A percentile compares a stretch with the other conserved stretches of the same genome.
Evolutionary conservation across 169 alveolate species (phyloP).

Genomic region (Eimeria sp.): DNA sequence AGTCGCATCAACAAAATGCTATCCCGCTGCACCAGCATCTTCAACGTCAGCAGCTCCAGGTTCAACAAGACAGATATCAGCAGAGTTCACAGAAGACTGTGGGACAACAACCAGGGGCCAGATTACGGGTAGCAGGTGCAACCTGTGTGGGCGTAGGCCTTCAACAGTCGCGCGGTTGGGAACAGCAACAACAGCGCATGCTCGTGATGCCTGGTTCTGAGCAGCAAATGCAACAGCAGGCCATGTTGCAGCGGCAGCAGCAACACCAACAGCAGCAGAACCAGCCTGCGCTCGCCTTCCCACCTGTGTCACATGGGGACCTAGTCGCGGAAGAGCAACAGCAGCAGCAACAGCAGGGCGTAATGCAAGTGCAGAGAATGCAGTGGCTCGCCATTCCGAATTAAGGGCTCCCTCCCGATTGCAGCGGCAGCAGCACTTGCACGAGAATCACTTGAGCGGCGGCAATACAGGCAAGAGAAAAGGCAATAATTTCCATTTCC

Average conservation of each 20-base stretch:
- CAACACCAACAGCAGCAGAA: constrained; percentile 36
- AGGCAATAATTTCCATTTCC: not conserved
- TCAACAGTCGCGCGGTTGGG: constrained; percentile 33
- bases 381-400: constrained; percentile 61
- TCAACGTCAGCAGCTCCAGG: constrained; percentile 28
- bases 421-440: not conserved
- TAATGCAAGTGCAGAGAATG: constrained; percentile 50
- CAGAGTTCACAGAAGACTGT: constrained; percentile 36
- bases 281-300: constrained; percentile 37
- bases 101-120: constrained; percentile 49
- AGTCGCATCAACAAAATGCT: constrained; percentile 22
- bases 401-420: not conserved
- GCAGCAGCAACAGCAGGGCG: constrained; percentile 55
- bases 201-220: constrained; percentile 36
- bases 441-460: not conserved
- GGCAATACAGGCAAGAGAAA: constrained; percentile 10
- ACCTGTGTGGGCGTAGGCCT: constrained; percentile 13
- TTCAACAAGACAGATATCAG: constrained; percentile 44
- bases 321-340: constrained; percentile 18
- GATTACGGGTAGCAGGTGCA: constrained; percentile 19
- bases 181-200: constrained; percentile 28
- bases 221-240: constrained; percentile 7
- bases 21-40: constrained; percentile 46
- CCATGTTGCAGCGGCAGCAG: constrained; percentile 41
- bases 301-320: constrained; percentile 20